Evolutionary conservation across 1,284 basidiomycete genomes (phyloP).

Genomic region (Wolfiporia cocos): DNA sequence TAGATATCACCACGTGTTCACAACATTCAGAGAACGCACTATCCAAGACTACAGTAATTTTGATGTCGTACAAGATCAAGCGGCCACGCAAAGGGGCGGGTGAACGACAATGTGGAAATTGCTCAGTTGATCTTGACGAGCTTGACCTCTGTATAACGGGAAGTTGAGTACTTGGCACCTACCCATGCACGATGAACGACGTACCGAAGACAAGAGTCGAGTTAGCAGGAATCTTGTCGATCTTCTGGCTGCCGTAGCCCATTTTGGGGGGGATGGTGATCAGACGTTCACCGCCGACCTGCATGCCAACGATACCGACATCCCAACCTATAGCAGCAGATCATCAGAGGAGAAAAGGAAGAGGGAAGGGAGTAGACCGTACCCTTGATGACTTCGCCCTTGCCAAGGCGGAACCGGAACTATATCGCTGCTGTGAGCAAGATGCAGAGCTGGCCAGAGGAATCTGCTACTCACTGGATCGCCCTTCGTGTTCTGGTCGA

Average conservation of each 20-base stretch:
- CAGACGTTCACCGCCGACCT: conserved; percentile 83
- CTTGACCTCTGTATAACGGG: conserved; percentile 55
- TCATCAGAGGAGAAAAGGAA: not conserved
- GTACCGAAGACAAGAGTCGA: conserved; percentile 70
- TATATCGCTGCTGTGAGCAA: too few species aligned
- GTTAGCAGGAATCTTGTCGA: conserved; percentile 53
- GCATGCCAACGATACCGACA: conserved; percentile 88
- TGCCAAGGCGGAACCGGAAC: conserved; percentile 85
- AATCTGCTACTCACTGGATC: conserved; percentile 74
- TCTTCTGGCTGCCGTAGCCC: conserved; percentile 62
- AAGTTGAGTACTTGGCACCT: conserved; percentile 10
- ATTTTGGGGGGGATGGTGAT: conserved; percentile 72
- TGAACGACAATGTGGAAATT: not conserved
- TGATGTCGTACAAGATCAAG: too few species aligned
- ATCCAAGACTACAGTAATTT: conserved; percentile 5
- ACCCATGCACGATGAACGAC: conserved; percentile 19
- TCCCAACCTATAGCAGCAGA: conserved; percentile 65
- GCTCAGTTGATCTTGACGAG: conserved; percentile 60
- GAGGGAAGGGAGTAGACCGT: conserved; percentile 8
- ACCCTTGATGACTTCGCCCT: conserved; percentile 91
- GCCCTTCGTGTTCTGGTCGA: conserved; percentile 88
- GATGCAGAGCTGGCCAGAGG: too few species aligned
- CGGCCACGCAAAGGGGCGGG: too few species aligned
- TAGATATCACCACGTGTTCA: too few species aligned
- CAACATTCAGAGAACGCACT: too few species aligned